Conservation (phyloP, 2,329 filamentous ascomycete genomes). For the Pseudogymnoascus sp. region DNA sequence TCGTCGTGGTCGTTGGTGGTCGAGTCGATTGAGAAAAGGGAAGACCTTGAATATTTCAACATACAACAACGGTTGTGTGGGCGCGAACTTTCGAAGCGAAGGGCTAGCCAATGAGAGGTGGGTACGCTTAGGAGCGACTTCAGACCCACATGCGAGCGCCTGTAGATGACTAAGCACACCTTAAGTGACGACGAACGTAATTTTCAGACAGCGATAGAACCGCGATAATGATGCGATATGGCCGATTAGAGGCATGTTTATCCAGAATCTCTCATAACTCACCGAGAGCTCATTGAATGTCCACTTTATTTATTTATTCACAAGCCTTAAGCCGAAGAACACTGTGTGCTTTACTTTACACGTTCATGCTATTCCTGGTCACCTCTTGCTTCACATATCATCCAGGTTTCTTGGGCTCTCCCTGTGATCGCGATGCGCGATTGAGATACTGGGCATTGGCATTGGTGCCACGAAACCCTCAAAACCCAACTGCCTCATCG, state of each 20-base stretch:
- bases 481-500: neutral
- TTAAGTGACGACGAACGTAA: slow-evolving; percentile 5
- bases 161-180: neutral
- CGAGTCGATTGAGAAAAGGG: slow-evolving; percentile 10
- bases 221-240: neutral
- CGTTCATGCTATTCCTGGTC: neutral
- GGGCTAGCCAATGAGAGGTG: neutral
- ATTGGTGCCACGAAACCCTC: slow-evolving; percentile 6
- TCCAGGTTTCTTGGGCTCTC: neutral
- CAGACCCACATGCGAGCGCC: neutral
- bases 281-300: neutral
- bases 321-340: neutral
- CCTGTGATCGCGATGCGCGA: neutral
- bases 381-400: neutral
- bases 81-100: slow-evolving; percentile 10
- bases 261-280: neutral
- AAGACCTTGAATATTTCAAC: slow-evolving; percentile 9
- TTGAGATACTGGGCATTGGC: neutral
- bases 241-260: neutral
- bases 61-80: slow-evolving; percentile 8
- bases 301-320: neutral
- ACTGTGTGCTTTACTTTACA: neutral
- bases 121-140: neutral
- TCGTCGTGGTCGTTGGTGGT: slow-evolving; percentile 9
- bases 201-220: neutral